Evolutionary conservation across 306 rosid genomes (phyloP).

Genomic region (Dalbergia cochinchinensis): DNA sequence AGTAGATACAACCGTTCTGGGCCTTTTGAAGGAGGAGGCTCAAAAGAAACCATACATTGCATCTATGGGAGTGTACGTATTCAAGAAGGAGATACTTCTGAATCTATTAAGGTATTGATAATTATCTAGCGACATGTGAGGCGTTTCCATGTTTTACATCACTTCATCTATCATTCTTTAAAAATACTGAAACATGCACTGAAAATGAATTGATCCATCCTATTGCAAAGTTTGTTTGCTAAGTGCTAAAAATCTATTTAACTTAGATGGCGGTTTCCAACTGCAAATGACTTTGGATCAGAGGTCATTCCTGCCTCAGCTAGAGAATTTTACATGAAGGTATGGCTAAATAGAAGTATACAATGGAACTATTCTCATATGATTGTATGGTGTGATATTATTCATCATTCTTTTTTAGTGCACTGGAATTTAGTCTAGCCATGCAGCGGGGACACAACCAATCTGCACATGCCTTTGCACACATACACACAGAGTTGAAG

Average conservation of each 20-base stretch:
- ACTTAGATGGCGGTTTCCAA: slow-evolving; percentile 95
- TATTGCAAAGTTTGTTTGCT: slow-evolving; percentile 40
- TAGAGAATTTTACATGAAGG: slow-evolving; percentile 84
- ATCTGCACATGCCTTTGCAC: not conserved
- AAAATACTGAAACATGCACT: slow-evolving; percentile 32
- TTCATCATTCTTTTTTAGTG: not conserved
- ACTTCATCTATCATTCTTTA: slow-evolving; percentile 51
- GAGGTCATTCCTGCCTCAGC: slow-evolving; percentile 98
- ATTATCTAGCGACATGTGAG: not conserved
- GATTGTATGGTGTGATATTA: slow-evolving; percentile 5
- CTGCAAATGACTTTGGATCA: slow-evolving; percentile 98
- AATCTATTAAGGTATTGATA: slow-evolving; percentile 78
- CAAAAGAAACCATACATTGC: slow-evolving; percentile 90
- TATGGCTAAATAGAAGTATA: slow-evolving; percentile 33
- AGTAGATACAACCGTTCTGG: slow-evolving; percentile 93
- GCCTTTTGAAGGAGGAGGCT: slow-evolving; percentile 85
- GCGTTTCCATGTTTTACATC: slow-evolving; percentile 17
- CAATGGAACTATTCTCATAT: not conserved
- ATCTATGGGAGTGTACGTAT: slow-evolving; percentile 98
- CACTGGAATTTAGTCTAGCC: not conserved
- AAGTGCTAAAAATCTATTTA: slow-evolving; percentile 47
- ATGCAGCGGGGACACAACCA: not conserved
- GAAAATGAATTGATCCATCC: slow-evolving; percentile 18
- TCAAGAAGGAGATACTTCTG: slow-evolving; percentile 96
- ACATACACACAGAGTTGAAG: not conserved